phyloP scores from a whole-genome alignment of 2,329 filamentous ascomycete species.

The Fusarium torulosum region DNA sequence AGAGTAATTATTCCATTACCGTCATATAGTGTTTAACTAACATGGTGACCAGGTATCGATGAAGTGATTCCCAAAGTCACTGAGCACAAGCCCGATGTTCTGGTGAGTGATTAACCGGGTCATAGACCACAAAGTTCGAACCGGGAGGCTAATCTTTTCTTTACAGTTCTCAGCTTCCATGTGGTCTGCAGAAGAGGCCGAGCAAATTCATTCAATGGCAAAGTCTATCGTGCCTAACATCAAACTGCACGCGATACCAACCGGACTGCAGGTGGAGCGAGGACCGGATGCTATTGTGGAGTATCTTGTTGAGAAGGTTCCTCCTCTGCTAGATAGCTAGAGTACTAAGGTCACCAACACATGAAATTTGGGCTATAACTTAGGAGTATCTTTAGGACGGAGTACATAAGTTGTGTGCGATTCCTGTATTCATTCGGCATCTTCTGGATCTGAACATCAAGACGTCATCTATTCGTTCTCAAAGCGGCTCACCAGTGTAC shows the following conservation, averaged over 20 bases:
- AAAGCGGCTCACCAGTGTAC: conserved; percentile 54
- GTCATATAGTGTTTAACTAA: accelerated
- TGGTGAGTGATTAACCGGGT: not conserved
- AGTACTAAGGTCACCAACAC: no score
- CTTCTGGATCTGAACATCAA: not conserved
- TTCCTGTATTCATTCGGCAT: not conserved
- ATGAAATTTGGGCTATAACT: no score
- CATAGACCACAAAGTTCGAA: accelerated
- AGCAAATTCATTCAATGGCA: conserved; percentile 18
- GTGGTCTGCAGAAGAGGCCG: conserved; percentile 13
- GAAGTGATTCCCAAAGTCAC: conserved; percentile 22
- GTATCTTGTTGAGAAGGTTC: conserved; percentile 21
- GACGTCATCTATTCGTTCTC: conserved; percentile 17
- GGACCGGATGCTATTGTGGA: conserved; percentile 23
- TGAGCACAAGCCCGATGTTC: conserved; percentile 10
- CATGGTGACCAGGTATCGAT: not conserved
- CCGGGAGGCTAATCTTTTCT: accelerated
- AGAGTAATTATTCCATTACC: accelerated
- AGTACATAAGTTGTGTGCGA: no score
- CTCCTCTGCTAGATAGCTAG: conserved; percentile 17
- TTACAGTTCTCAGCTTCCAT: conserved; percentile 19
- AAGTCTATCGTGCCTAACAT: conserved; percentile 24
- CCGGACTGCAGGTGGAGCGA: conserved; percentile 14
- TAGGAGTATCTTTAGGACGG: no score
- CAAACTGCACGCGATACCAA: conserved; percentile 16